Base-by-base conservation (phyloP, 768 basidiomycete genomes). In the Tylopilus sp. region DNA sequence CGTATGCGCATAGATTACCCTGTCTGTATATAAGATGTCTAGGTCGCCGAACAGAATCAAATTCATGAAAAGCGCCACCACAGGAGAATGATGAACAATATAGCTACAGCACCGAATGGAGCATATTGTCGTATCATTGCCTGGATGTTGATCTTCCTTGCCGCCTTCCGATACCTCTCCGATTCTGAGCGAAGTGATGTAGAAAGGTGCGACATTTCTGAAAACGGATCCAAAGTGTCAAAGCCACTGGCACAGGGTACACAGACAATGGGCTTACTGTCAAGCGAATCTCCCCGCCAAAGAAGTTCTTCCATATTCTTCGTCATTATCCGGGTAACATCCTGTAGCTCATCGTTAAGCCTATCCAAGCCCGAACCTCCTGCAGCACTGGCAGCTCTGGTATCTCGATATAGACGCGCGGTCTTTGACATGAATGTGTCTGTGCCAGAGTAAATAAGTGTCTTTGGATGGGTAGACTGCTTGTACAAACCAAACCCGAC, bases 401-500 rank as follows among this genome's bases (percentile, higher is more conserved):
- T 92, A 70, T 99, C 97, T 59, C 85, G 85, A 71, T 99, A 99
- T 40, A 98, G 78, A 45, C 96, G 84, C 5, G 95, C 90, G 3
- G 97, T 98, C 72, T 97, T 98, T 38, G 90, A 90, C 86, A 99
- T 99, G 73, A 99, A 99, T 0, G 96, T 98, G 66, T 99, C 97
- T 98, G 34, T 46, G 28, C 30, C 16, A 16, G n/a, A 36, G 53
- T 45, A 31, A 60, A 26, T 45, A 47, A 29, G 33, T 45, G 48
- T 34, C 45, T 34, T 21, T 24, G 44, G 34, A 45, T 31, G 14
- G 43, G 14, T 25, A 29, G 57, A 45, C n/a, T n/a, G 24, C 29
- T 21, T 31, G 41, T 36, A 55, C 90, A 60, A 63, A 95, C 94
- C 94, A 63, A 99, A 99, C 43, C 97, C 94, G 54, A 98, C 89